Base-by-base conservation (phyloP, 495 filamentous ascomycete genomes). In the Talaromyces stipitatus region DNA sequence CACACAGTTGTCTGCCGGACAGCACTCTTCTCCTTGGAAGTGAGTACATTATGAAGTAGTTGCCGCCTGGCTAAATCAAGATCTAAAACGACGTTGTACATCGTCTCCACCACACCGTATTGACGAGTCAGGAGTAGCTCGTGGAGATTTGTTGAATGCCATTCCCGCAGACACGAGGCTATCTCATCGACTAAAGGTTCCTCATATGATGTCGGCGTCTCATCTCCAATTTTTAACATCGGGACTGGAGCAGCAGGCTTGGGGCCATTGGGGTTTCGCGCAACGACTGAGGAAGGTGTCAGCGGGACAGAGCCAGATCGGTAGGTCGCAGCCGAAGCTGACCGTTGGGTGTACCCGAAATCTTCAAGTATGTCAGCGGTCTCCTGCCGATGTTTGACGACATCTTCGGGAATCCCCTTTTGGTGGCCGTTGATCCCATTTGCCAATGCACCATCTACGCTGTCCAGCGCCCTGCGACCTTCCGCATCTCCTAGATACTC, bases 161-260 rank as follows among this genome's bases (percentile, higher is more conserved):
- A 99, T 77, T 99, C 94, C 24, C 92, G 83, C 28, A 99, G 72
- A 67, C 92, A 97, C 6, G 90, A 95, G 16, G 92, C 91, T 66
- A 97, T 97, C 66, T 99, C 94, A 69, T 97, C 95, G 10, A 99
- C 91, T 56, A 99, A 74, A 2, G 94, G 94, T 67, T 99, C 94
- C 23, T 88, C 82, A 11, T 82, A 79, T 2, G 90, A 96, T 2
- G 88, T 92, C 3, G 91, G 87, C 1, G 91, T 95, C 75, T 98
- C 94, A 61, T 98, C 94, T 23, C 95, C 95, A 64, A 97, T 90
- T 68, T 96, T 96, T 33, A 98, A 78, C 89, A 96, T 92, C 7
- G 94, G 94, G 2, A 98, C 95, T 0, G 94, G 94, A 8, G 95
- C 95, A 2, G 89, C 81, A 24, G 91, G 95, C 63, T 89, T 88